Conservation (phyloP, 2,329 filamentous ascomycete species). For the Balansia obtecta region DNA sequence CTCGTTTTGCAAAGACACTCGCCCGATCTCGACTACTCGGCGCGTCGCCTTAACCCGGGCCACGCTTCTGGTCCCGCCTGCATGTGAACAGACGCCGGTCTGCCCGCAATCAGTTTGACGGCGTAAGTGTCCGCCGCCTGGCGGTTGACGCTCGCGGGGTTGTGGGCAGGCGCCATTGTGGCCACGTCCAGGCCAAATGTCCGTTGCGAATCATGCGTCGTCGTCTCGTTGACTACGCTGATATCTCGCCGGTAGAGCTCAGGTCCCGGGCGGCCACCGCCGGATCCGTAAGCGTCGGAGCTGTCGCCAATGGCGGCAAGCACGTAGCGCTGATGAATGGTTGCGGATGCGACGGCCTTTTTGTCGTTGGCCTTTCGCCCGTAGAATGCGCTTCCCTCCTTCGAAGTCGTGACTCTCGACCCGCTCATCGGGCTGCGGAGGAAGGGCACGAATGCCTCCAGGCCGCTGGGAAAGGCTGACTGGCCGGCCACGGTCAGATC, state of each 20-base stretch:
- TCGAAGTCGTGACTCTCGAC: conserved; percentile 32
- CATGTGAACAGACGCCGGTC: too few relatives aligned
- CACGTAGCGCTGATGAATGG: conserved; percentile 41
- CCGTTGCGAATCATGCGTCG: conserved; percentile 33
- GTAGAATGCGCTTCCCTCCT: conserved; percentile 47
- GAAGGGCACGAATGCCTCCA: conserved; percentile 39
- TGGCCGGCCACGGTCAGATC: conserved; percentile 24
- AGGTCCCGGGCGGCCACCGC: conserved; percentile 14
- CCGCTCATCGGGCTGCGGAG: conserved; percentile 12
- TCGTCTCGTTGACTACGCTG: conserved; percentile 38
- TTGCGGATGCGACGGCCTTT: conserved; percentile 38
- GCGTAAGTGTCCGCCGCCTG: not conserved
- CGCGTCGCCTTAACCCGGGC: too few relatives aligned
- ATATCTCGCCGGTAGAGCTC: conserved; percentile 46
- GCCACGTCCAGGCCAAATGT: not conserved
- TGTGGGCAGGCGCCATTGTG: not conserved
- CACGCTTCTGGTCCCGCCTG: too few relatives aligned
- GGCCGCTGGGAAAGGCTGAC: conserved; percentile 41
- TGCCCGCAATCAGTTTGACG: not conserved
- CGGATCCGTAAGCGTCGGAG: too few relatives aligned
- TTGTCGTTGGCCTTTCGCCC: conserved; percentile 31
- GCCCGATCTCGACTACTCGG: too few relatives aligned
- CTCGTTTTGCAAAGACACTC: too few relatives aligned
- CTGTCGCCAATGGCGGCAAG: conserved; percentile 11
- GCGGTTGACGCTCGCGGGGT: not conserved